Base-by-base conservation (phyloP, 768 basidiomycete genomes). In the Trametes cinnabarina region DNA sequence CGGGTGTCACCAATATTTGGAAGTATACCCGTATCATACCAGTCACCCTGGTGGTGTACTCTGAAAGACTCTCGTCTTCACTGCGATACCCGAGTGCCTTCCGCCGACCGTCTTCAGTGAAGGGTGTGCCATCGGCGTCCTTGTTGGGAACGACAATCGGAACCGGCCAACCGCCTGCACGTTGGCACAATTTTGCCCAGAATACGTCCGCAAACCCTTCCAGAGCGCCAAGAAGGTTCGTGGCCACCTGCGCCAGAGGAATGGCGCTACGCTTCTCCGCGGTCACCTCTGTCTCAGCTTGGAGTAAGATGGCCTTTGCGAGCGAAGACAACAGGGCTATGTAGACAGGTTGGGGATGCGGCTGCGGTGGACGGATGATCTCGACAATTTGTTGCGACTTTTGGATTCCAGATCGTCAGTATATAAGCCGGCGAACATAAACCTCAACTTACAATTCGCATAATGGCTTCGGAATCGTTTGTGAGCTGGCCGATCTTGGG, bases 251-350 rank as follows among this genome's bases (percentile, higher is more conserved):
- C 0, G 90, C 92, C 22, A 99, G 81, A 0, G 96, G 96, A 35
- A 80, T 77, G 0, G 94, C 94, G 22, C 89, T 88, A 28, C 85
- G 84, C 66, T 89, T 86, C 72, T 95, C 91, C 2, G 94, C 94
- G 1, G 89, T 84, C 9, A 96, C 91, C 72, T 98, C 96, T 0
- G 87, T 89, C 75, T 97, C 94, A 17, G 94, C 94, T 74, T 98
- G 96, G 32, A 90, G 79, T 42, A 98, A 79, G 59, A 98, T 86
- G 17, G 85, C 77, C 69, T 98, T 98, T 46, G 92, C 78, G 39
- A 98, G 82, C n/a, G 94, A 88, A 20, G 91, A 94, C 43, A 95
- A 82, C 20, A 88, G 79, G 48, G 92, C 90, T 46, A 78, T 71
- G 69, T 94, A 95, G 51, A 90, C 74, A n/a, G 69, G 63, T 35